Evolutionary conservation across 768 basidiomycete genomes (phyloP).

Genomic region (Russula earlei): DNA sequence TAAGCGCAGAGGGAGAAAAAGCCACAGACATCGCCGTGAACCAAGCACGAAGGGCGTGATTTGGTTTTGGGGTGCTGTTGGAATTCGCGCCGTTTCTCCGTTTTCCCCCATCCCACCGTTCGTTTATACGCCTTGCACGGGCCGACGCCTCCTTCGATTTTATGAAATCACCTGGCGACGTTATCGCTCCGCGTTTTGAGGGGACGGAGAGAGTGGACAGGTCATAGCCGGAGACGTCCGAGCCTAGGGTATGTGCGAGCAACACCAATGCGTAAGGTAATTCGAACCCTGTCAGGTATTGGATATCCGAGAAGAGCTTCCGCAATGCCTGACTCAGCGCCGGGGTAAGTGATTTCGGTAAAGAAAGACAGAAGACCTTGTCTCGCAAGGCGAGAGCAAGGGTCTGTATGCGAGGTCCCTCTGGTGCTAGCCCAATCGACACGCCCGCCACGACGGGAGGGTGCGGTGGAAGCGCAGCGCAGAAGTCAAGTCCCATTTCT

Average conservation of each 20-base stretch:
- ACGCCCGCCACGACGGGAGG: not conserved
- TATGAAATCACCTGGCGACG: not conserved
- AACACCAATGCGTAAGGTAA: not conserved
- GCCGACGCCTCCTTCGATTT: not conserved
- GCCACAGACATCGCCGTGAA: constrained; percentile 12
- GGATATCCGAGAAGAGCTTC: constrained; percentile 9
- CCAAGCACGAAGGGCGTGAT: constrained; percentile 10
- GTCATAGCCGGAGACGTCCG: constrained; percentile 1
- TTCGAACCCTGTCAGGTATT: constrained; percentile 12
- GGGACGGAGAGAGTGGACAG: not conserved
- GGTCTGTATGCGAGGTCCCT: not conserved
- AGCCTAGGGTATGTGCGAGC: not conserved
- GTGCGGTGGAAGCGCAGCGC: not conserved
- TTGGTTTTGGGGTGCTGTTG: not conserved
- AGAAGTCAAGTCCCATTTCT: not conserved
- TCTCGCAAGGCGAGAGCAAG: not conserved
- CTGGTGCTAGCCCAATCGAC: not conserved
- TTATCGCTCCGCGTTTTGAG: not conserved
- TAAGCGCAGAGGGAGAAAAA: not conserved
- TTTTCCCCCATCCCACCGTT: constrained; percentile 2
- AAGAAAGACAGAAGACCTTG: not conserved
- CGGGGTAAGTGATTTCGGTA: not conserved
- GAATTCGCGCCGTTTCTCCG: not conserved
- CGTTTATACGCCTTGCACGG: not conserved
- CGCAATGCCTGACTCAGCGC: not conserved